Evolutionary conservation across 192 early-diverging fungal genomes (phyloP).

Genomic region (Spizellomyces punctatus): DNA sequence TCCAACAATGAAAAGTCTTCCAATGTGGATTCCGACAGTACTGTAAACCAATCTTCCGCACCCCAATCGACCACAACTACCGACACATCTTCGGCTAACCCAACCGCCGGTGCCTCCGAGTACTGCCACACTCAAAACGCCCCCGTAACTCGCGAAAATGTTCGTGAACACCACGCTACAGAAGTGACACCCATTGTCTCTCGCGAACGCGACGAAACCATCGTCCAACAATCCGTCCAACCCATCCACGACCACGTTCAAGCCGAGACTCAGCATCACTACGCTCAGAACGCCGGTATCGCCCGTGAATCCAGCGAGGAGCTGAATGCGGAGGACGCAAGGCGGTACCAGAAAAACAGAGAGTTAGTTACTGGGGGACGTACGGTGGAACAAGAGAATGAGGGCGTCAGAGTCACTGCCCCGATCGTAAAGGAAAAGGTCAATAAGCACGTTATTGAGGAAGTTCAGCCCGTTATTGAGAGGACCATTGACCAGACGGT

Average conservation of each 20-base stretch:
- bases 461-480: constrained; percentile 32
- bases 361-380: constrained; percentile 14
- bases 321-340: constrained; percentile 13
- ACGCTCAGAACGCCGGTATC: constrained; percentile 11
- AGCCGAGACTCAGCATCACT: constrained; percentile 18
- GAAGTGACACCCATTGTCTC: constrained; percentile 20
- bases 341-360: constrained; percentile 15
- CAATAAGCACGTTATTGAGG: constrained; percentile 30
- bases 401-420: constrained; percentile 6
- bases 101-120: constrained; percentile 5
- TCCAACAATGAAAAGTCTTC: too few relatives aligned
- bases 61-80: too few relatives aligned
- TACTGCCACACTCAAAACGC: constrained; percentile 25
- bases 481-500: constrained; percentile 29
- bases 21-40: too few relatives aligned
- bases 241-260: constrained; percentile 19
- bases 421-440: constrained; percentile 26
- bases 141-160: constrained; percentile 10
- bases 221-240: constrained; percentile 32
- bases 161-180: constrained; percentile 18
- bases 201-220: constrained; percentile 28
- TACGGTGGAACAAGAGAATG: constrained; percentile 14
- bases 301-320: constrained; percentile 12
- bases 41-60: too few relatives aligned
- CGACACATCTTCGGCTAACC: not conserved